Conservation (phyloP, 345 rosid species). For the Citrus australasica region DNA sequence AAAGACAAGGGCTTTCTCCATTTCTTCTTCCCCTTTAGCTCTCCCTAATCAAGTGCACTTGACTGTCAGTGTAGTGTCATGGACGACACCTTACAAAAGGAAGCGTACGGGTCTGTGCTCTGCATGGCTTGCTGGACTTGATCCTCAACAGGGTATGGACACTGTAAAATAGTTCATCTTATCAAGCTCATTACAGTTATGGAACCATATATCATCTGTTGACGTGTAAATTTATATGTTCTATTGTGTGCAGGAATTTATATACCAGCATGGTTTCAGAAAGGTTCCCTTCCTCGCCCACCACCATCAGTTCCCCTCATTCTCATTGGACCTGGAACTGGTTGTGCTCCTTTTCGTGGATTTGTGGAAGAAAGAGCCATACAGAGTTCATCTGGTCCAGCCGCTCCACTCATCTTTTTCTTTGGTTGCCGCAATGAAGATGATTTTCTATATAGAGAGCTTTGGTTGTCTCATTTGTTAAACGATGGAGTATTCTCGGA, state of each 20-base stretch:
- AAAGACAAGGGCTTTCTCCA: slow-evolving; percentile 82
- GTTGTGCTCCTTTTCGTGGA: slow-evolving; percentile 96
- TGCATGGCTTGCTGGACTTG: slow-evolving; percentile 73
- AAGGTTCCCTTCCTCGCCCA: slow-evolving; percentile 80
- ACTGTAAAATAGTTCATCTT: slow-evolving; percentile 3
- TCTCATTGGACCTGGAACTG: slow-evolving; percentile 92
- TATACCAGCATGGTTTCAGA: slow-evolving; percentile 79
- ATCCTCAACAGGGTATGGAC: slow-evolving; percentile 58
- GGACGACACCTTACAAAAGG: slow-evolving; percentile 88
- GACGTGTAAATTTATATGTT: neutral
- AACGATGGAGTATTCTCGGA: slow-evolving; percentile 63
- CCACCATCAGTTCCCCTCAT: slow-evolving; percentile 69
- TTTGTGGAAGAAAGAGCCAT: slow-evolving; percentile 74
- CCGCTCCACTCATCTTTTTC: slow-evolving; percentile 76
- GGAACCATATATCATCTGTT: neutral
- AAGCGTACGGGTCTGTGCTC: slow-evolving; percentile 81
- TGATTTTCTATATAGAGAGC: slow-evolving; percentile 72
- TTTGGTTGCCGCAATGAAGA: slow-evolving; percentile 83
- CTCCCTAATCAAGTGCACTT: slow-evolving; percentile 84
- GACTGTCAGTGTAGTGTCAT: slow-evolving; percentile 76
- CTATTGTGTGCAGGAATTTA: slow-evolving; percentile 38
- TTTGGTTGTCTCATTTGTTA: slow-evolving; percentile 65
- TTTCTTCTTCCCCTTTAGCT: slow-evolving; percentile 78
- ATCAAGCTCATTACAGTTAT: neutral
- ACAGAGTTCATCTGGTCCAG: slow-evolving; percentile 38